These are phyloP conservation scores for Alternaria gaisen DNA, from an alignment of 2,329 filamentous ascomycete species.

Conservation along the genomic window DNA sequence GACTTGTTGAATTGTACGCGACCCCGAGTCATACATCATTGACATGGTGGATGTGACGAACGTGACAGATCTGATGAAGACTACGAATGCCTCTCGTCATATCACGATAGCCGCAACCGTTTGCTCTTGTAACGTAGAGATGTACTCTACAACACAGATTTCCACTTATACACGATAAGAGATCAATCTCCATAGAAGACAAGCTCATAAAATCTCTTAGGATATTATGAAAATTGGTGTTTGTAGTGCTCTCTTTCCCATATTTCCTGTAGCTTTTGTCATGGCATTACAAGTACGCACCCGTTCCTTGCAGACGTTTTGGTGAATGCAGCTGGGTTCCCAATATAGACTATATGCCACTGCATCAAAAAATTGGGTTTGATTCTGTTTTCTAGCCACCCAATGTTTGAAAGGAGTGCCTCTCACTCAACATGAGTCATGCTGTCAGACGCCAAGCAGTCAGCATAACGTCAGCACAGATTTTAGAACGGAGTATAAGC, in stretches of 20 bases:
- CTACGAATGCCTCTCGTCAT: background rate
- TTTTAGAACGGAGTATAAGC: background rate
- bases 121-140: background rate
- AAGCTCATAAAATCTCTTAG: background rate
- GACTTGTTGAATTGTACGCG: background rate
- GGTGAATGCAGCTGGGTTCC: background rate
- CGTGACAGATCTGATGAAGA: background rate
- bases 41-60: background rate
- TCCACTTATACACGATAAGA: background rate
- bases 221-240: background rate
- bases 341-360: background rate
- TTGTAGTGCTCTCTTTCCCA: background rate
- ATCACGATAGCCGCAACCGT: background rate
- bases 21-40: background rate
- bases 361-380: background rate
- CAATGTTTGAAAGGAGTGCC: background rate
- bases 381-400: background rate
- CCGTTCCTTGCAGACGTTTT: background rate
- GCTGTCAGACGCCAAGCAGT: background rate
- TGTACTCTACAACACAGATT: background rate
- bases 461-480: background rate
- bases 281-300: background rate
- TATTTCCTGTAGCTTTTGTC: background rate
- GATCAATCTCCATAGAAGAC: background rate
- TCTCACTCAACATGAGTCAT: background rate